Evolutionary conservation across 2,329 filamentous ascomycete genomes (phyloP).

Genomic region (Neopestalotiopsis clavispora): DNA sequence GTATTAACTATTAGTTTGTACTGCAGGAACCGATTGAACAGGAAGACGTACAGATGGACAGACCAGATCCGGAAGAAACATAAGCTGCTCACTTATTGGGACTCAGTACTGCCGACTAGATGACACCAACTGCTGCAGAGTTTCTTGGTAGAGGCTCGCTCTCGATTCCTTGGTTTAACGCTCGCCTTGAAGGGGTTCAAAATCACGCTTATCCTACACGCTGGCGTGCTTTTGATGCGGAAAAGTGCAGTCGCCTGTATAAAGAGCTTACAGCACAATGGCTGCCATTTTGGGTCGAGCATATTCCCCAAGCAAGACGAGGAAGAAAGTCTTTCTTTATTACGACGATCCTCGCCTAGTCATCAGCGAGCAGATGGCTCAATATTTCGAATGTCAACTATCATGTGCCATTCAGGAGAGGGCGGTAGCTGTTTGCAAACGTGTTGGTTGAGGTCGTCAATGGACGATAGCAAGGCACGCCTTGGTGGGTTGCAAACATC

Average conservation of each 20-base stretch:
- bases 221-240: background rate
- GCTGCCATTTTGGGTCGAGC: background rate
- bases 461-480: background rate
- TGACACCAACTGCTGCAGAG: background rate
- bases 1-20: conserved; percentile 9
- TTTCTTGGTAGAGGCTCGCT: background rate
- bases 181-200: background rate
- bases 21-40: conserved; percentile 6
- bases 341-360: background rate
- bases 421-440: background rate
- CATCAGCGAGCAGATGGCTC: background rate
- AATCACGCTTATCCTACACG: background rate
- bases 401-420: background rate
- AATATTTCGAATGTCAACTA: background rate
- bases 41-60: conserved; percentile 9
- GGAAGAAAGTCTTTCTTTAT: background rate
- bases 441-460: background rate
- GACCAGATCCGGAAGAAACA: background rate
- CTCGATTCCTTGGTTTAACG: background rate
- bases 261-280: background rate
- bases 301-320: background rate
- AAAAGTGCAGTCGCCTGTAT: background rate
- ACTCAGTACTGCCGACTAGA: background rate
- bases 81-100: background rate
- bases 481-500: background rate